Conservation (phyloP, 2,329 filamentous ascomycete species). For the Apiospora phragmitis region DNA sequence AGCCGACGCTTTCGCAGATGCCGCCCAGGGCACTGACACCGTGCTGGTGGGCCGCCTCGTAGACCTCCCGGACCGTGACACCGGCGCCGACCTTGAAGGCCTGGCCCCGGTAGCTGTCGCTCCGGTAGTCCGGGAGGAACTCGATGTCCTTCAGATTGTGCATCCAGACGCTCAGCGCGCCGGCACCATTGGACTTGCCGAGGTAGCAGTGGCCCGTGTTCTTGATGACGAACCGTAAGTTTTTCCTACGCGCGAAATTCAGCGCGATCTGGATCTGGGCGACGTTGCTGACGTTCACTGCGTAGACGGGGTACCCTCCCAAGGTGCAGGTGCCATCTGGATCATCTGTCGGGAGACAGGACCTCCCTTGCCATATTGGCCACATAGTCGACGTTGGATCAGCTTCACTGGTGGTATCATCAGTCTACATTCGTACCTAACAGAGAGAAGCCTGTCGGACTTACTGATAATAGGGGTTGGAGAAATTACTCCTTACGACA, state of each 20-base stretch:
- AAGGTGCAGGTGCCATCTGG: slow-evolving; percentile 33
- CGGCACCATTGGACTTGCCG: slow-evolving; percentile 40
- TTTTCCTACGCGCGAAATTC: slow-evolving; percentile 45
- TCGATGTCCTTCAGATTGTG: slow-evolving; percentile 36
- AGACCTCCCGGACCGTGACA: slow-evolving; percentile 54
- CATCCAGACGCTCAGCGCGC: slow-evolving; percentile 39
- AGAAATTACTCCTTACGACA: slow-evolving; percentile 27
- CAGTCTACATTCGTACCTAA: neutral
- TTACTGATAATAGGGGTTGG: slow-evolving; percentile 23
- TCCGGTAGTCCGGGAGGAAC: slow-evolving; percentile 35
- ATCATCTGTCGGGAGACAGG: slow-evolving; percentile 25
- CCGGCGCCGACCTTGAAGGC: slow-evolving; percentile 58
- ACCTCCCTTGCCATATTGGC: slow-evolving; percentile 32
- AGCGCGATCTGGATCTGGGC: slow-evolving; percentile 47
- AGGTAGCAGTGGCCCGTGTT: slow-evolving; percentile 57
- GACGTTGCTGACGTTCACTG: slow-evolving; percentile 41
- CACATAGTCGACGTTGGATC: slow-evolving; percentile 41
- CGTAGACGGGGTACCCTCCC: slow-evolving; percentile 44
- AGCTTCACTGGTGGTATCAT: slow-evolving; percentile 23
- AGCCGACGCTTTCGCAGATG: slow-evolving; percentile 54
- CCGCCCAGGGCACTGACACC: slow-evolving; percentile 54
- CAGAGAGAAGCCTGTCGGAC: neutral
- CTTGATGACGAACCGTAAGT: slow-evolving; percentile 51
- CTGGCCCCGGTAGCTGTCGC: slow-evolving; percentile 38
- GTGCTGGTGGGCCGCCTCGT: slow-evolving; percentile 47